These are phyloP conservation scores for Debaryomycetaceae sp. DNA, from an alignment of 1,139 yeast genomes.

Conservation along the genomic window DNA sequence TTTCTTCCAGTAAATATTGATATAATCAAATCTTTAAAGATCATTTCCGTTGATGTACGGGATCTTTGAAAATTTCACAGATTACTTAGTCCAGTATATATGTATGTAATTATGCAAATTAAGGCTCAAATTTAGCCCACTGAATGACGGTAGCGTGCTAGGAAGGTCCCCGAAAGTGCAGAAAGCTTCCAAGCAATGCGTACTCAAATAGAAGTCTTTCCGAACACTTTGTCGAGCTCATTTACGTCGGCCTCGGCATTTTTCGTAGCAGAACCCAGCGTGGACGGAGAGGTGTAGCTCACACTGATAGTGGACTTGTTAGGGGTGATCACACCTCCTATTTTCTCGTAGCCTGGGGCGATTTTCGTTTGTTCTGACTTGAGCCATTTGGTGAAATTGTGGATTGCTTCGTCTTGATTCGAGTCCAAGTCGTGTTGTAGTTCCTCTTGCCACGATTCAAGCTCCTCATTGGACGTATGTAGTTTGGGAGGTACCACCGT, in stretches of 20 bases:
- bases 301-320: slow-evolving; percentile 8
- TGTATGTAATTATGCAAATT: no score
- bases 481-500: slow-evolving; percentile 41
- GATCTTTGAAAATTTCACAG: no score
- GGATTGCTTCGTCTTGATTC: slow-evolving; percentile 12
- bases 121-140: no score
- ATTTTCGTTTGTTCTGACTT: slow-evolving; percentile 27
- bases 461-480: slow-evolving; percentile 23
- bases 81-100: no score
- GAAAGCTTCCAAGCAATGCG: no score
- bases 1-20: no score
- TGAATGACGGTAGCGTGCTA: no score
- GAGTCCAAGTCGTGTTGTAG: slow-evolving; percentile 11
- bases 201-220: slow-evolving; percentile 14
- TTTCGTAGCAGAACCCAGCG: not conserved
- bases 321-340: slow-evolving; percentile 35
- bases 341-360: slow-evolving; percentile 42
- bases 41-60: no score
- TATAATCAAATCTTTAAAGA: no score
- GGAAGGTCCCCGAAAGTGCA: no score
- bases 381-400: slow-evolving; percentile 32
- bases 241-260: slow-evolving; percentile 12
- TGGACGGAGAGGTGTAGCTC: slow-evolving; percentile 2
- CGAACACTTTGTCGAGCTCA: slow-evolving; percentile 30
- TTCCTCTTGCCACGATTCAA: slow-evolving; percentile 28